phyloP scores from a whole-genome alignment of 1,284 basidiomycete species.

The Ustilago xerochloae region DNA sequence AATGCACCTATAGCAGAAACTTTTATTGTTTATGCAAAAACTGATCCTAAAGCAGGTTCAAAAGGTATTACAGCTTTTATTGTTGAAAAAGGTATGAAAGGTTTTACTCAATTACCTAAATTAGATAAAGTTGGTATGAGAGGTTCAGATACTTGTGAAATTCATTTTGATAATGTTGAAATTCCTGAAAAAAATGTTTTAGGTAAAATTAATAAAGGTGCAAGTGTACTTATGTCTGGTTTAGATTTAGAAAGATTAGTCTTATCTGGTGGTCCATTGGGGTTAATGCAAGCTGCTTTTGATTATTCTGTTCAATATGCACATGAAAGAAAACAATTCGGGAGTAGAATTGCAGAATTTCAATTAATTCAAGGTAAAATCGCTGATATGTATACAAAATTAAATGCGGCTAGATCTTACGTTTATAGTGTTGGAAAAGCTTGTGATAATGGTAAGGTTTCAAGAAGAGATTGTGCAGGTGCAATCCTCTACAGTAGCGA shows the following conservation, averaged over 20 bases:
- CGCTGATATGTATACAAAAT: slow-evolving; percentile 92
- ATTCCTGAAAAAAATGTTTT: slow-evolving; percentile 85
- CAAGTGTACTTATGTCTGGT: slow-evolving; percentile 90
- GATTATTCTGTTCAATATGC: slow-evolving; percentile 88
- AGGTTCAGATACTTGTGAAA: slow-evolving; percentile 91
- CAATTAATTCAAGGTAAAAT: slow-evolving; percentile 90
- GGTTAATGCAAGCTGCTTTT: slow-evolving; percentile 91
- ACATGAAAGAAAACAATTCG: slow-evolving; percentile 91
- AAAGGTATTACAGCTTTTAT: slow-evolving; percentile 95
- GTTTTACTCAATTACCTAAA: slow-evolving; percentile 89
- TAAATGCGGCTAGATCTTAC: slow-evolving; percentile 87
- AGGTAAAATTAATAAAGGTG: slow-evolving; percentile 82
- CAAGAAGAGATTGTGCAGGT: slow-evolving; percentile 71
- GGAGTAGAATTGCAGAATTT: slow-evolving; percentile 86
- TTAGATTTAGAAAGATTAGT: slow-evolving; percentile 92
- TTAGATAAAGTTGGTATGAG: slow-evolving; percentile 97
- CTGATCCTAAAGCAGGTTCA: slow-evolving; percentile 79
- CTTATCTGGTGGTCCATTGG: slow-evolving; percentile 83
- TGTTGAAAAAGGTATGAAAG: slow-evolving; percentile 81
- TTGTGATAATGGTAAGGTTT: slow-evolving; percentile 51
- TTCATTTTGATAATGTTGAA: slow-evolving; percentile 90
- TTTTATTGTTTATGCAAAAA: slow-evolving; percentile 92
- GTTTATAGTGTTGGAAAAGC: slow-evolving; percentile 81
- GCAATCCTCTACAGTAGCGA: slow-evolving; percentile 56
- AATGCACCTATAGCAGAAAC: slow-evolving; percentile 91